Conservation (phyloP, 2,329 filamentous ascomycete species). For the Shiraia sp. region DNA sequence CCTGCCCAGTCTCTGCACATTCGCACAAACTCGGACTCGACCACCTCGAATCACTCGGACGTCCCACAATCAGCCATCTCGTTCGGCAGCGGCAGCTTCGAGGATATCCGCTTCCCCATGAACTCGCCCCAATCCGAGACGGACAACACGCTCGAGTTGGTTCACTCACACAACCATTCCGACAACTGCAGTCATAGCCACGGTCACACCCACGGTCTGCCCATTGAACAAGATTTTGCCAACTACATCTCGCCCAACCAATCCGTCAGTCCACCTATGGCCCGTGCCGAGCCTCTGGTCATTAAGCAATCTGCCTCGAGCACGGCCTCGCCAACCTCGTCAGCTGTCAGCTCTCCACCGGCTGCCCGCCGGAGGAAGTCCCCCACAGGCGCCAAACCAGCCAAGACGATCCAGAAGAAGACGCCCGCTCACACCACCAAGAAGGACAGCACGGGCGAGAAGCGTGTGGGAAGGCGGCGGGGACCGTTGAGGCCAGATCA, state of each 20-base stretch:
- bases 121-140: conserved; percentile 80
- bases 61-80: conserved; percentile 61
- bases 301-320: conserved; percentile 67
- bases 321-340: conserved; percentile 63
- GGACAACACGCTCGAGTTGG: conserved; percentile 36
- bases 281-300: conserved; percentile 69
- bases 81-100: conserved; percentile 87
- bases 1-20: conserved; percentile 87
- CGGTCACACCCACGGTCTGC: conserved; percentile 16
- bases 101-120: conserved; percentile 71
- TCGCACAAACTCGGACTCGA: conserved; percentile 86
- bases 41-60: conserved; percentile 72
- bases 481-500: conserved; percentile 91
- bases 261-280: conserved; percentile 68
- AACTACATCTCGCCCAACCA: conserved; percentile 49
- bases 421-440: conserved; percentile 67
- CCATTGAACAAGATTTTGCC: conserved; percentile 35
- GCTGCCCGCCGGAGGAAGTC: conserved; percentile 69
- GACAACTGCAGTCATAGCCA: conserved; percentile 33
- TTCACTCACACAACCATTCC: conserved; percentile 28
- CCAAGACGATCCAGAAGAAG: conserved; percentile 84
- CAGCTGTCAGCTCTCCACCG: conserved; percentile 58
- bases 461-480: conserved; percentile 88
- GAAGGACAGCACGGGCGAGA: conserved; percentile 77
- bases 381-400: conserved; percentile 70